Evolutionary conservation across 1,284 basidiomycete species (phyloP).

Genomic region (Leccinum huronense): DNA sequence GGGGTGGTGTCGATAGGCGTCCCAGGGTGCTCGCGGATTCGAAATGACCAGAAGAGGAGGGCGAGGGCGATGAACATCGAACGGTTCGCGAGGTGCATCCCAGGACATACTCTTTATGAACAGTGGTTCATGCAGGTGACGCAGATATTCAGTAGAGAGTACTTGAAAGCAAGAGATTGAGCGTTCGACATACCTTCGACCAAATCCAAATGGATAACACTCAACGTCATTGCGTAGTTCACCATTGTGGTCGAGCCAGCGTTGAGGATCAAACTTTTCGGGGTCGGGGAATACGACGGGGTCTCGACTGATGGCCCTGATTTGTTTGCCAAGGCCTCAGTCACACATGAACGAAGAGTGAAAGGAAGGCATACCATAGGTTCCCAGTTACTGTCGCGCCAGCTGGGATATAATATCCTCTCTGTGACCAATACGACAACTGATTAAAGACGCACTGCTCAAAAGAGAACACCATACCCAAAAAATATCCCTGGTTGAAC

Average conservation of each 20-base stretch:
- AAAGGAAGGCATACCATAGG: slow-evolving; percentile 44
- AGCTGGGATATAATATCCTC: slow-evolving; percentile 55
- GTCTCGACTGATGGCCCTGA: slow-evolving; percentile 51
- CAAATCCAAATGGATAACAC: slow-evolving; percentile 55
- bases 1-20: slow-evolving; percentile 21
- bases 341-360: neutral
- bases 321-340: neutral
- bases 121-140: slow-evolving; percentile 4
- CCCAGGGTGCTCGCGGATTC: slow-evolving; percentile 17
- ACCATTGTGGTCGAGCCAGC: slow-evolving; percentile 54
- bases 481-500: slow-evolving; percentile 59
- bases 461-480: slow-evolving; percentile 39
- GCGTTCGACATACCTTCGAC: slow-evolving; percentile 36
- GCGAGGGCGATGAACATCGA: slow-evolving; percentile 26
- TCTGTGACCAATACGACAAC: slow-evolving; percentile 31
- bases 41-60: slow-evolving; percentile 28
- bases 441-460: neutral
- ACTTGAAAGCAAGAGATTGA: neutral
- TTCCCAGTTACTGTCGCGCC: slow-evolving; percentile 57
- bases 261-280: slow-evolving; percentile 54
- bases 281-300: slow-evolving; percentile 57
- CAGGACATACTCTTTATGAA: slow-evolving; percentile 25
- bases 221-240: slow-evolving; percentile 51
- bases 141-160: neutral
- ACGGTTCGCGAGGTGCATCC: slow-evolving; percentile 25